Percentiles rank a stretch among this genome's conserved stretches.
phyloP scores from a whole-genome alignment of 176 grass and related monocot genomes.

The Bonia amplexicaulis region DNA sequence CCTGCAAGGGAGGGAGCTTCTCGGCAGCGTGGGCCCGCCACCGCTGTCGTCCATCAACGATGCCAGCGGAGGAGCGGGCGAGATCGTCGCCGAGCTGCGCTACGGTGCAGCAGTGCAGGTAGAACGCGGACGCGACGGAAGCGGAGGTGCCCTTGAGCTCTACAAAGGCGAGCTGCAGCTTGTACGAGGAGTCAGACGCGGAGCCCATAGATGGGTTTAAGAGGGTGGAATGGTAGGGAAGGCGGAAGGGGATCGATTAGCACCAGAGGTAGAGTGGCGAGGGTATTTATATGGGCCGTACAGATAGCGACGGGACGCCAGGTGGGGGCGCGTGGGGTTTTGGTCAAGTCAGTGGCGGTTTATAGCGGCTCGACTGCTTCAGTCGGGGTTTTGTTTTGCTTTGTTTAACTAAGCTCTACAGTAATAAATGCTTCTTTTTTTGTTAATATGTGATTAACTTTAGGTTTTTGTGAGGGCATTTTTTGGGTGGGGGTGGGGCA shows the following conservation, averaged over 20 bases:
- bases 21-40: too few species aligned
- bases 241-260: background rate
- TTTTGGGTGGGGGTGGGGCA: too few species aligned
- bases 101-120: constrained; percentile 81
- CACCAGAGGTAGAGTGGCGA: background rate
- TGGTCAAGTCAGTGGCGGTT: background rate
- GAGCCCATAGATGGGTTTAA: constrained; percentile 67
- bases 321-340: background rate
- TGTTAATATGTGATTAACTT: background rate
- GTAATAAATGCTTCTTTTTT: background rate
- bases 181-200: constrained; percentile 50
- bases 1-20: too few species aligned
- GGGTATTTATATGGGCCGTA: constrained; percentile 34
- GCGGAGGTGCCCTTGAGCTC: constrained; percentile 73
- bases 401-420: background rate
- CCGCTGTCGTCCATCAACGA: too few species aligned
- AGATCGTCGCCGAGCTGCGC: constrained; percentile 56
- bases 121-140: constrained; percentile 67
- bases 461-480: background rate
- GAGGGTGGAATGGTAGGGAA: background rate
- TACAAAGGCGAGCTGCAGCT: constrained; percentile 74
- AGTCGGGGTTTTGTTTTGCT: background rate
- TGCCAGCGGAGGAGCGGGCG: constrained; percentile 48
- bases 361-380: background rate
- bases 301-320: constrained; percentile 26